These are phyloP conservation scores for Neurospora sp. DNA, from an alignment of 2,329 filamentous ascomycete genomes.

Conservation along the genomic window DNA sequence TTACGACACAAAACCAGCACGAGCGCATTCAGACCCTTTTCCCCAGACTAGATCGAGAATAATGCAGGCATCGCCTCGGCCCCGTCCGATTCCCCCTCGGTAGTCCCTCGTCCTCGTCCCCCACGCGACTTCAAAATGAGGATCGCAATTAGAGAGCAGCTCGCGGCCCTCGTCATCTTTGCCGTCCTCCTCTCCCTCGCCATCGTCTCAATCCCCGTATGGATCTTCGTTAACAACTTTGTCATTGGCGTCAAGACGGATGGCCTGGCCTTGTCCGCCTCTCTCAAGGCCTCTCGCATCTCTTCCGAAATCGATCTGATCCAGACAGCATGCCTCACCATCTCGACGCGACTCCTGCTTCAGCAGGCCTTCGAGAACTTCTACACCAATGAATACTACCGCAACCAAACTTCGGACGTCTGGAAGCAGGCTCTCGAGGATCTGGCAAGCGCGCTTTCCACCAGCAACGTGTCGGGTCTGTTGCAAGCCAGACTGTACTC, in stretches of 20 bases:
- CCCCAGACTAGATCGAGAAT: not conserved
- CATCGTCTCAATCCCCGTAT: constrained; percentile 70
- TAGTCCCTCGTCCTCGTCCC: not conserved
- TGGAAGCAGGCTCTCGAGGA: constrained; percentile 56
- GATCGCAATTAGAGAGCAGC: constrained; percentile 38
- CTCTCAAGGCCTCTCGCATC: constrained; percentile 76
- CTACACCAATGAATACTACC: constrained; percentile 40
- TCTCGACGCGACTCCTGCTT: constrained; percentile 55
- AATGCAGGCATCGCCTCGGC: not conserved
- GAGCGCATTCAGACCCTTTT: not conserved
- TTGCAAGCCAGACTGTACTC: constrained; percentile 68
- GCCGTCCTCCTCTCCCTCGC: constrained; percentile 65
- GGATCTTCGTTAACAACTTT: constrained; percentile 47
- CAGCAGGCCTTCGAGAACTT: constrained; percentile 43
- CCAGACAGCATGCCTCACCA: constrained; percentile 61
- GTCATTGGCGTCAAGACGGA: constrained; percentile 43
- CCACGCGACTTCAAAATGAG: too few relatives aligned
- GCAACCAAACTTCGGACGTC: constrained; percentile 35
- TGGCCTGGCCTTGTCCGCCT: constrained; percentile 67
- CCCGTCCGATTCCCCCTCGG: not conserved
- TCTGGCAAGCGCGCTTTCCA: constrained; percentile 58
- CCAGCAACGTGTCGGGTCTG: constrained; percentile 46
- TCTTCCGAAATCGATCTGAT: constrained; percentile 70
- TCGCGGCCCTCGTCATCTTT: constrained; percentile 68
- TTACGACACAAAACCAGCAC: not conserved